A percentile compares a stretch with the other conserved stretches of the same genome.
These are phyloP conservation scores for Ophiostoma ips DNA, from an alignment of 2,329 filamentous ascomycete genomes.

Conservation along the genomic window DNA sequence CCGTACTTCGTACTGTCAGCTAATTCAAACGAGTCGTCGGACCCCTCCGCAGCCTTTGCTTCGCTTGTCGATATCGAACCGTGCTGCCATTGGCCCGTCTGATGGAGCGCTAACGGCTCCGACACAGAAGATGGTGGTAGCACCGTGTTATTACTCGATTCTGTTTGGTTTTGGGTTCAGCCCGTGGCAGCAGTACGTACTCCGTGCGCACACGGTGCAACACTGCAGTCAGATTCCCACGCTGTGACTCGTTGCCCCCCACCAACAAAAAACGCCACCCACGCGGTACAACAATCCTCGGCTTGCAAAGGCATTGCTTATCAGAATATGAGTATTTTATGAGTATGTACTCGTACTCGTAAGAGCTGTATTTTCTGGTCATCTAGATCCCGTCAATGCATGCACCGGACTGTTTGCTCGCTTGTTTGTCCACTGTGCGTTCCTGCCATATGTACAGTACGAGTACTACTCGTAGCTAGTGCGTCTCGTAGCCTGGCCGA, in stretches of 20 bases:
- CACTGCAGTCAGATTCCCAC: neutral
- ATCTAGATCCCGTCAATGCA: no score
- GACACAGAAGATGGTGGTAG: constrained; percentile 1
- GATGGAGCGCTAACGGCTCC: constrained; percentile 7
- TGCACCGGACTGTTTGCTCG: no score
- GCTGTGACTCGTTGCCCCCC: neutral
- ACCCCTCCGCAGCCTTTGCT: constrained; percentile 1
- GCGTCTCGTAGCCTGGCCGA: no score
- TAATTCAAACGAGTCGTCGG: neutral
- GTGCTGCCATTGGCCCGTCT: constrained; percentile 6
- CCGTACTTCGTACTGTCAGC: neutral
- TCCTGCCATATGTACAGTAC: no score
- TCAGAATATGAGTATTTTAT: neutral
- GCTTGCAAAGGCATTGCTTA: no score
- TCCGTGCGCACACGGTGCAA: neutral
- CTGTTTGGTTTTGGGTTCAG: neutral
- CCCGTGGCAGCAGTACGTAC: no score
- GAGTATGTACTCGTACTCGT: no score
- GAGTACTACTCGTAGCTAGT: no score
- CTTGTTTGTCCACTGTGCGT: no score
- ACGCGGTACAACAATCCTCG: no score
- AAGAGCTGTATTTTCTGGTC: no score
- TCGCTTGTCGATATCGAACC: constrained; percentile 7
- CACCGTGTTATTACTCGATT: constrained; percentile 4
- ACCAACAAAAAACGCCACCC: constrained; percentile 5